phyloP scores from a whole-genome alignment of 2,329 filamentous ascomycete species.

The Alternaria infectoria region DNA sequence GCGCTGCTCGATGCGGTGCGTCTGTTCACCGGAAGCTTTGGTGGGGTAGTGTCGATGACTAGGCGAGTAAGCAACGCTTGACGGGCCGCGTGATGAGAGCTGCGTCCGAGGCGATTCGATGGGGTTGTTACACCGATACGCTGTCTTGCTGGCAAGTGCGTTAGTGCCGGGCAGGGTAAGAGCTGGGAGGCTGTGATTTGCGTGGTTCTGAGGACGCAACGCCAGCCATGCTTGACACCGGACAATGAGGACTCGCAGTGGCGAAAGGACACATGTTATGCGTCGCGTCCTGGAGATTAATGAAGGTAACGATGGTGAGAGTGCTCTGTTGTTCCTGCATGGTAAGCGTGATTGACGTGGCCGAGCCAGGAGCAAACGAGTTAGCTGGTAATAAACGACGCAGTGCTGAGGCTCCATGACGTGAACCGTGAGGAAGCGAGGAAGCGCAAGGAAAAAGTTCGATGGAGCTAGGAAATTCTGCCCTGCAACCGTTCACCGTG shows the following conservation, averaged over 20 bases:
- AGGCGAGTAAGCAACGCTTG: slow-evolving; percentile 27
- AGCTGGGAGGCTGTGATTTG: slow-evolving; percentile 35
- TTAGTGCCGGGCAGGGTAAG: slow-evolving; percentile 20
- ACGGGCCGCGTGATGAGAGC: slow-evolving; percentile 30
- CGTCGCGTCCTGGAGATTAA: slow-evolving; percentile 34
- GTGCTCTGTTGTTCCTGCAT: slow-evolving; percentile 48
- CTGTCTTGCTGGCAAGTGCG: slow-evolving; percentile 40
- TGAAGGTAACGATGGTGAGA: slow-evolving; percentile 31
- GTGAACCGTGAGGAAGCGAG: slow-evolving; percentile 16
- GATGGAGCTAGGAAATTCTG: slow-evolving; percentile 22
- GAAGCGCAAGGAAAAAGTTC: slow-evolving; percentile 10
- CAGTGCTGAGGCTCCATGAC: slow-evolving; percentile 21
- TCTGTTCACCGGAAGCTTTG: slow-evolving; percentile 36
- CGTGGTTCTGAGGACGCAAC: slow-evolving; percentile 8
- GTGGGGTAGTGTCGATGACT: slow-evolving; percentile 19
- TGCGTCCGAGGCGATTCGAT: slow-evolving; percentile 26
- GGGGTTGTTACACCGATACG: slow-evolving; percentile 42
- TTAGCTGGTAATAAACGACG: slow-evolving; percentile 16
- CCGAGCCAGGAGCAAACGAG: slow-evolving; percentile 27
- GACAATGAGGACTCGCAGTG: slow-evolving; percentile 23
- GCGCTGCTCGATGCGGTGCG: slow-evolving; percentile 22
- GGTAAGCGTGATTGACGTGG: slow-evolving; percentile 43
- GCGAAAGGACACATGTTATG: slow-evolving; percentile 36
- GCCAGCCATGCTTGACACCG: slow-evolving; percentile 29
- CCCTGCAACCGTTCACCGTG: slow-evolving; percentile 26